Evolutionary conservation across 2,329 filamentous ascomycete species (phyloP).

Genomic region (Myrmaecium sp.): DNA sequence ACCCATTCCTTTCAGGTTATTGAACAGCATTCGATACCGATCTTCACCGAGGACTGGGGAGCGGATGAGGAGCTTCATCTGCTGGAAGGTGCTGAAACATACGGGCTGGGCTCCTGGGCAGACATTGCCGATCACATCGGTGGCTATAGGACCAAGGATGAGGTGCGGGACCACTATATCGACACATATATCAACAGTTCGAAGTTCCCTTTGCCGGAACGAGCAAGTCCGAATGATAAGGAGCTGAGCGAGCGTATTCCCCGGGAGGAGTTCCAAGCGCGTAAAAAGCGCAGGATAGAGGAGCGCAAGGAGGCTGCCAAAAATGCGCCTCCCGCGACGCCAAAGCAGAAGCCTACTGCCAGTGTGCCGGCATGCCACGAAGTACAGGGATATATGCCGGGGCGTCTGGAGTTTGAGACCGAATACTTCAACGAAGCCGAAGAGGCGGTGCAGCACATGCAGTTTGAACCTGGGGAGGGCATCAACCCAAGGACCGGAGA

Average conservation of each 20-base stretch:
- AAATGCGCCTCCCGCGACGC: constrained; percentile 63
- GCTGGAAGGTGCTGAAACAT: constrained; percentile 87
- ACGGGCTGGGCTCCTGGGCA: constrained; percentile 91
- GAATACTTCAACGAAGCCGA: constrained; percentile 97
- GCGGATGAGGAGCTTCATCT: constrained; percentile 92
- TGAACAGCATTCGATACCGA: constrained; percentile 95
- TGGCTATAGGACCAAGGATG: constrained; percentile 83
- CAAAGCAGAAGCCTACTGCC: constrained; percentile 90
- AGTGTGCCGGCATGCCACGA: constrained; percentile 94
- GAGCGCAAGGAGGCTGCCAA: constrained; percentile 76
- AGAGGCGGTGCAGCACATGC: constrained; percentile 95
- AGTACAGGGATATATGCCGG: constrained; percentile 97
- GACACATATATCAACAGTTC: constrained; percentile 71
- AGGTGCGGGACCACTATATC: constrained; percentile 89
- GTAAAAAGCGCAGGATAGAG: constrained; percentile 88
- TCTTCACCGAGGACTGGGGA: constrained; percentile 89
- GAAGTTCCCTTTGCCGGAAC: constrained; percentile 70
- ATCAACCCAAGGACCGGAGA: constrained; percentile 70
- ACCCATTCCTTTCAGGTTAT: constrained; percentile 86
- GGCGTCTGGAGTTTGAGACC: constrained; percentile 89
- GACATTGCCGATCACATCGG: constrained; percentile 98
- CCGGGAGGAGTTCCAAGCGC: constrained; percentile 79
- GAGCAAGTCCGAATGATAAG: constrained; percentile 69
- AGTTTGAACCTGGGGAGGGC: constrained; percentile 91
- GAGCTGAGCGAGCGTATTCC: constrained; percentile 64